phyloP scores from a whole-genome alignment of 495 filamentous ascomycete species.

The Lasiosphaeris hirsuta region DNA sequence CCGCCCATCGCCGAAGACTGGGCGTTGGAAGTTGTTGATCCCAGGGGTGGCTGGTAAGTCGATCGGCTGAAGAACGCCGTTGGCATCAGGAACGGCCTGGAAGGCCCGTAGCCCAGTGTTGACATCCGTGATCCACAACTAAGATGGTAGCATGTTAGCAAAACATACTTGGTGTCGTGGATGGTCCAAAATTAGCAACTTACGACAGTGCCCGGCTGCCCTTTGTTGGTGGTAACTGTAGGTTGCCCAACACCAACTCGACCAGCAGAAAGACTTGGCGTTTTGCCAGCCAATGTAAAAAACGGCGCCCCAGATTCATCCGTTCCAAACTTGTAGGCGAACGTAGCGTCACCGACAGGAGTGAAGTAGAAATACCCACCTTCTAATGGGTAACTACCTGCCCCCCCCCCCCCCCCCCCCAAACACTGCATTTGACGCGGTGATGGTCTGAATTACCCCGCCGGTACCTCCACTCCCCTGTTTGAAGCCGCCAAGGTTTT shows the following conservation, averaged over 20 bases:
- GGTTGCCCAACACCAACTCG: constrained; percentile 40
- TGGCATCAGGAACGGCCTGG: constrained; percentile 35
- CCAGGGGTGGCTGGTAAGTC: constrained; percentile 36
- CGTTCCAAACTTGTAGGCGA: constrained; percentile 36
- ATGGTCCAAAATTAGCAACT: background rate
- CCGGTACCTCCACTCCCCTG: constrained; percentile 40
- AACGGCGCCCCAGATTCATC: constrained; percentile 33
- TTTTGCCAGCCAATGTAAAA: constrained; percentile 37
- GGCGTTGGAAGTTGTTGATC: constrained; percentile 45
- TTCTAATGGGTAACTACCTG: constrained; percentile 46
- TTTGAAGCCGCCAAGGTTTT: constrained; percentile 49
- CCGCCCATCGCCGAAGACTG: constrained; percentile 46
- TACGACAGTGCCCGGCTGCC: constrained; percentile 36
- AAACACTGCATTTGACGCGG: constrained; percentile 37
- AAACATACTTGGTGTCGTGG: constrained; percentile 18
- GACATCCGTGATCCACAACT: constrained; percentile 37
- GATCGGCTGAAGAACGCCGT: constrained; percentile 39
- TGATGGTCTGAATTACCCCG: constrained; percentile 42
- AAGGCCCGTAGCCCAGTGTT: constrained; percentile 35
- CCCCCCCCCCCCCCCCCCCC: constrained; percentile 45
- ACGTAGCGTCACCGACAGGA: constrained; percentile 29
- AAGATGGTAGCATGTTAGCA: background rate
- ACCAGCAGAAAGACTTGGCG: constrained; percentile 32
- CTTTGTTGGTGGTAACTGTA: constrained; percentile 40
- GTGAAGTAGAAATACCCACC: constrained; percentile 50